These are phyloP conservation scores for Schizosaccharomyces versatilis DNA, from an alignment of 1,139 yeast species.

Conservation along the genomic window DNA sequence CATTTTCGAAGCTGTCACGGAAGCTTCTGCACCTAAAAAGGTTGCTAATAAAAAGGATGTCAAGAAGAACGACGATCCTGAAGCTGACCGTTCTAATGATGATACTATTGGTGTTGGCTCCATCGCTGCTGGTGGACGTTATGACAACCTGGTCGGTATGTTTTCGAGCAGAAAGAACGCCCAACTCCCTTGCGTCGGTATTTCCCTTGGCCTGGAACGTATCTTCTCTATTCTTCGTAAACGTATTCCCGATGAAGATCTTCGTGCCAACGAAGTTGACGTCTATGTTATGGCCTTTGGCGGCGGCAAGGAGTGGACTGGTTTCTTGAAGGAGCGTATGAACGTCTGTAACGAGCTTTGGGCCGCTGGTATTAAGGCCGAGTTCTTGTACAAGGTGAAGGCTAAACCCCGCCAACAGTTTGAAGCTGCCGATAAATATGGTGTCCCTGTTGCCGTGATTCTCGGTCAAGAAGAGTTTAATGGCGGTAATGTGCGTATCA, in stretches of 20 bases:
- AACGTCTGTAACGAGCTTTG: slow-evolving; percentile 56
- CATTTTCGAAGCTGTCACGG: slow-evolving; percentile 86
- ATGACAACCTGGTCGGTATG: slow-evolving; percentile 91
- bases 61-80: slow-evolving; percentile 33
- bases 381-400: slow-evolving; percentile 73
- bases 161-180: slow-evolving; percentile 61
- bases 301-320: slow-evolving; percentile 90
- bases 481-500: slow-evolving; percentile 62
- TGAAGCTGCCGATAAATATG: slow-evolving; percentile 89
- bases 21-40: slow-evolving; percentile 58
- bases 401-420: slow-evolving; percentile 90
- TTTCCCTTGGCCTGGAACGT: slow-evolving; percentile 91
- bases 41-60: slow-evolving; percentile 20
- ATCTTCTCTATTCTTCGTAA: slow-evolving; percentile 72
- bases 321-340: slow-evolving; percentile 83
- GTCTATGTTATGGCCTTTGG: slow-evolving; percentile 95
- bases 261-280: slow-evolving; percentile 71
- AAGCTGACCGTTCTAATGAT: slow-evolving; percentile 72
- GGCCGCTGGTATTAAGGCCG: slow-evolving; percentile 75
- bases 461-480: slow-evolving; percentile 83
- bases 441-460: slow-evolving; percentile 76
- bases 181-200: slow-evolving; percentile 89
- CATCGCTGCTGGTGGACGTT: slow-evolving; percentile 96
- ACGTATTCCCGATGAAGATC: slow-evolving; percentile 30
- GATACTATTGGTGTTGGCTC: slow-evolving; percentile 88